Percentiles rank a stretch among this genome's conserved stretches.
These are phyloP conservation scores for Diaporthe capsici DNA, from an alignment of 2,329 filamentous ascomycete species.

Conservation along the genomic window DNA sequence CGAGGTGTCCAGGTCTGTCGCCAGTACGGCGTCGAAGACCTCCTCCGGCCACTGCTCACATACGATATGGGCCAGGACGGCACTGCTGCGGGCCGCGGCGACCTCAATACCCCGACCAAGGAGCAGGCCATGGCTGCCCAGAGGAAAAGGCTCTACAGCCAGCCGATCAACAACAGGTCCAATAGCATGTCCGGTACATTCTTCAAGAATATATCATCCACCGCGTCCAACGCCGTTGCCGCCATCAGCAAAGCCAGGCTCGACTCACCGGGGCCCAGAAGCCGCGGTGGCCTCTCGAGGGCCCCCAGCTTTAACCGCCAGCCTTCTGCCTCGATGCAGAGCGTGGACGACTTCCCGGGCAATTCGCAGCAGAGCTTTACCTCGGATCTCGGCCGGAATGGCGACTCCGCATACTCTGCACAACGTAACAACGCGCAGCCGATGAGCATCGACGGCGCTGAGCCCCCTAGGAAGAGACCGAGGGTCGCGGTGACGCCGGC, in stretches of 20 bases:
- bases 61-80: slow-evolving; percentile 87
- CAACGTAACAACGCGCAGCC: slow-evolving; percentile 58
- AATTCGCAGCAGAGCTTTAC: slow-evolving; percentile 88
- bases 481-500: slow-evolving; percentile 69
- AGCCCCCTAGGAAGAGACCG: slow-evolving; percentile 87
- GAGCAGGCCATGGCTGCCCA: slow-evolving; percentile 98
- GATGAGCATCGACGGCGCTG: slow-evolving; percentile 69
- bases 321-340: slow-evolving; percentile 73
- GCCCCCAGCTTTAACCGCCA: slow-evolving; percentile 80
- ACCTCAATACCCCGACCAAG: slow-evolving; percentile 95
- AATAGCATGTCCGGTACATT: slow-evolving; percentile 85
- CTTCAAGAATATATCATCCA: slow-evolving; percentile 96
- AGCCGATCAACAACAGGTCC: slow-evolving; percentile 76
- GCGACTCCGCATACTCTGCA: slow-evolving; percentile 79
- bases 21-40: slow-evolving; percentile 82
- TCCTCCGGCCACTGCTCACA: slow-evolving; percentile 80
- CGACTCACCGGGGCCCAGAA: slow-evolving; percentile 84
- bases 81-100: slow-evolving; percentile 77
- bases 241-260: slow-evolving; percentile 97
- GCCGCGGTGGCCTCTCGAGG: slow-evolving; percentile 71
- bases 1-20: slow-evolving; percentile 93
- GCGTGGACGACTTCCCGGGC: slow-evolving; percentile 75
- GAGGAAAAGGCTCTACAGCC: slow-evolving; percentile 91
- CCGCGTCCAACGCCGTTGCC: slow-evolving; percentile 91
- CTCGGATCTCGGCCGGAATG: slow-evolving; percentile 81